Evolutionary conservation across 2,329 filamentous ascomycete species (phyloP), one percentile per base, ranked within the genome.

Genomic region (Claviceps digitariae): DNA sequence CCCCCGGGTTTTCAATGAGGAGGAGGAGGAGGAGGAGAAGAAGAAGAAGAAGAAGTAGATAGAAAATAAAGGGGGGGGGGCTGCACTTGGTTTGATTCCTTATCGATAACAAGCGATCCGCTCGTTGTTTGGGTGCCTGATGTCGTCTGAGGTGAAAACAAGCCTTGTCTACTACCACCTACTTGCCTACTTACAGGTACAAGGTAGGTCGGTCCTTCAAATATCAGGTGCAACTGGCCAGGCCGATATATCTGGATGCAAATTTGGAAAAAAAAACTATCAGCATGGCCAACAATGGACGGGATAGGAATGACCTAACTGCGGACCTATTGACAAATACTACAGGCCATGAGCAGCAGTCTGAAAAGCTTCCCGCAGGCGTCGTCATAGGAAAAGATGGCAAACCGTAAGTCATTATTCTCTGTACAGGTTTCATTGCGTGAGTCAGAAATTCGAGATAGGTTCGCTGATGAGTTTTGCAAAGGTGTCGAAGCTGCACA

Each of bases 331-430:
- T 56, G 12, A 56, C 57, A 29, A 58, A 55, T 21, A 44, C 56
- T 15, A 51, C 62, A 47, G 54, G 51, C 51, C 58, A 60, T 23
- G 68, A 67, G 23, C 68, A 67, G 55, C 60, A 66, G 49, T 69
- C 75, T 27, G 78, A 78, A 63, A 79, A 75, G 62, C 69, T 86
- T 31, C 79, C 85, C 17, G 87, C 84, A 62, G 86, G 86, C 57
- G 75, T 91, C 2, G 78, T 91, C 40, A 70, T 91, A 38, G 87
- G 84, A 47, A 84, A 84, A 57, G 86, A 93, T 71, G 87, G 87
- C 53, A 93, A 93, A 69, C 87, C 87, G 87, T 91, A 70, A 74
- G 85, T 70, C 9, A 3, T 36, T 43, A 21, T 13, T n/a, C 20
- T 47, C 48, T 36, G 34, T 38, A 29, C 34, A 7, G 2, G 41